Evolutionary conservation across 1,284 basidiomycete species (phyloP).

Genomic region (Anthracocystis panici-leucophaei): DNA sequence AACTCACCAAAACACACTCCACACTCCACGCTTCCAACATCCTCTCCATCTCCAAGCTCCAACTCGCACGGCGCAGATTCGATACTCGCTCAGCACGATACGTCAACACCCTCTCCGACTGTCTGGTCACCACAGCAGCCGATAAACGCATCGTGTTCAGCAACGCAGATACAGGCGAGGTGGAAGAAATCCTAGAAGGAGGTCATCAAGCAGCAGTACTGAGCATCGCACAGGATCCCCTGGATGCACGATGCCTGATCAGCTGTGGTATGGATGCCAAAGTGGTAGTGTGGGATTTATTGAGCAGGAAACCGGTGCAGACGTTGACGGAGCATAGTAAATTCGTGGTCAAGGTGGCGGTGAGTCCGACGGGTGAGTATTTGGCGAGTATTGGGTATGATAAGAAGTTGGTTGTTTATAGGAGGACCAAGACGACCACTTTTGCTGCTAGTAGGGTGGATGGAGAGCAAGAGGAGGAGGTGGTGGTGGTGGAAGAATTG

Average conservation of each 20-base stretch:
- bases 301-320: slow-evolving; percentile 43
- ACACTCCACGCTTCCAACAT: slow-evolving; percentile 63
- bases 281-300: slow-evolving; percentile 62
- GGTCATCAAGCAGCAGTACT: slow-evolving; percentile 63
- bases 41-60: slow-evolving; percentile 48
- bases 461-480: slow-evolving; percentile 26
- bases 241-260: slow-evolving; percentile 47
- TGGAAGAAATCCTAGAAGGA: slow-evolving; percentile 56
- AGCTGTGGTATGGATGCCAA: slow-evolving; percentile 63
- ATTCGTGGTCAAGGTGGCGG: slow-evolving; percentile 61
- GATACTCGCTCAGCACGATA: slow-evolving; percentile 23
- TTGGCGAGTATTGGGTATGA: slow-evolving; percentile 64
- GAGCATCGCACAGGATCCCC: slow-evolving; percentile 53
- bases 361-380: slow-evolving; percentile 51
- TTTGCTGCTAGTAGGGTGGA: slow-evolving; percentile 5
- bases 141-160: slow-evolving; percentile 61
- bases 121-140: slow-evolving; percentile 55
- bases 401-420: slow-evolving; percentile 57
- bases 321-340: slow-evolving; percentile 54
- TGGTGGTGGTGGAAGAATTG: slow-evolving; percentile 29
- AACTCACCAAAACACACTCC: slow-evolving; percentile 34
- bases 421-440: slow-evolving; percentile 15
- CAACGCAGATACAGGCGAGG: slow-evolving; percentile 47
- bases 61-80: slow-evolving; percentile 38
- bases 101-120: slow-evolving; percentile 16